A percentile compares a stretch with the other conserved stretches of the same genome.
Conservation (phyloP, 192 early-diverging fungal genomes). For the Entomortierella beljakovae region DNA sequence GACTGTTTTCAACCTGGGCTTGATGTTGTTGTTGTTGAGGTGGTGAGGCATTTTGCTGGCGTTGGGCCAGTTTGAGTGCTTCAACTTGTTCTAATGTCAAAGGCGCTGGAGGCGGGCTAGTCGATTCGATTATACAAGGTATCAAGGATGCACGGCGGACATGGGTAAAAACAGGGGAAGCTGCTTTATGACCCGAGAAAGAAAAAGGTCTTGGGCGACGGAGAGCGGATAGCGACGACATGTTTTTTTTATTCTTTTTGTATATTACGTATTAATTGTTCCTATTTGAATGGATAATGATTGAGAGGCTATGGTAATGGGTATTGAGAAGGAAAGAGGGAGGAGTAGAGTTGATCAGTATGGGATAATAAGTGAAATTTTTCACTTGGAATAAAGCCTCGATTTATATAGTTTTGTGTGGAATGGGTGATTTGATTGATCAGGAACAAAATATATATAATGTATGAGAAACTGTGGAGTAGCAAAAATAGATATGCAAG, state of each 20-base stretch:
- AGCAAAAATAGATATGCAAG: not conserved
- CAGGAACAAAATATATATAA: too few species aligned
- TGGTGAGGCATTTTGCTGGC: constrained; percentile 5
- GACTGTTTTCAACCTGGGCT: constrained; percentile 26
- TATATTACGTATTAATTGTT: too few species aligned
- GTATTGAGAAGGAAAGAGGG: too few species aligned
- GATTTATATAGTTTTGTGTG: too few species aligned
- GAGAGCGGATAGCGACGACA: constrained; percentile 21
- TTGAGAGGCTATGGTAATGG: too few species aligned
- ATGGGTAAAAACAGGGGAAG: not conserved
- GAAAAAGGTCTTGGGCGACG: constrained; percentile 33
- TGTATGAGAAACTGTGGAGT: not conserved
- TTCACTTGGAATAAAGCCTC: too few species aligned
- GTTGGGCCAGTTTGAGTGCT: not conserved
- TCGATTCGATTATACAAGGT: constrained; percentile 14
- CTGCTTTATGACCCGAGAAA: not conserved
- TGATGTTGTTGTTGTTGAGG: constrained; percentile 36
- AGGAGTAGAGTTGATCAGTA: too few species aligned
- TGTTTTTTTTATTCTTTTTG: not conserved
- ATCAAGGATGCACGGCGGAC: constrained; percentile 42
- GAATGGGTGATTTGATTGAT: too few species aligned
- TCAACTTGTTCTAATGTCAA: constrained; percentile 41
- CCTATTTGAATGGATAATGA: not conserved
- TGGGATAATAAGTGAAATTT: too few species aligned
- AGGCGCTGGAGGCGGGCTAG: constrained; percentile 35